Evolutionary conservation across 75 land plant species (phyloP), one percentile per base, ranked within the genome.

Genomic region (Pinus tabuliformis): DNA sequence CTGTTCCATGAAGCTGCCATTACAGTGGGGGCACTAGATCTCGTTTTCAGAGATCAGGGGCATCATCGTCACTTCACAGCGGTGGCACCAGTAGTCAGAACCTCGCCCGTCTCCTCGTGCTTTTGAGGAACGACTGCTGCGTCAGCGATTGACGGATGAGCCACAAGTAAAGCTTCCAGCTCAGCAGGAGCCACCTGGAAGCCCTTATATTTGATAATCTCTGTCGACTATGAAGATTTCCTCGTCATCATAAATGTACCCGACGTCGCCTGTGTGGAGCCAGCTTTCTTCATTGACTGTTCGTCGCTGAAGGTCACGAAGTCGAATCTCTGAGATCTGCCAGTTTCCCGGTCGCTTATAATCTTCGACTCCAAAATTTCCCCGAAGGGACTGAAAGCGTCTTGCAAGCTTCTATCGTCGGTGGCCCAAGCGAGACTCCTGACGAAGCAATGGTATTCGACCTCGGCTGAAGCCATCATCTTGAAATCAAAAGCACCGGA

Each of bases 361-460:
- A 91, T 85, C 91, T 89, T 89, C 61, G 88, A 85, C 70, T 89
- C 89, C 5, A 89, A 14, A 30, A 91, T 72, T 39, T 91, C 89
- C 3, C 94, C 94, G 57, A 58, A 91, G 8, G 76, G 61, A 39
- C 83, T 63, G 81, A 91, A 91, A 12, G 91, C 95, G 1, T 76
- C 70, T 33, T 76, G 82, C 20, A 92, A 83, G 52, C 91, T 49
- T 7, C 80, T 68, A 49, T 89, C 91, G 45, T 80, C 79, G 76
- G 95, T 92, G 71, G 93, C 91, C 95, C 93, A 91, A 5, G 95
- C 93, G 8, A 92, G 86, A 17, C 93, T 93, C 22, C 93, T 91
- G 22, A 92, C 93, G 79, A 92, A 92, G 79, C 95, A 92, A 3
- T 91, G 65, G 78, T 56, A 91, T 66, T 92, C 93, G 4, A 80